phyloP scores from a whole-genome alignment of 495 filamentous ascomycete species.

The Hypoxylon lienhwacheense region DNA sequence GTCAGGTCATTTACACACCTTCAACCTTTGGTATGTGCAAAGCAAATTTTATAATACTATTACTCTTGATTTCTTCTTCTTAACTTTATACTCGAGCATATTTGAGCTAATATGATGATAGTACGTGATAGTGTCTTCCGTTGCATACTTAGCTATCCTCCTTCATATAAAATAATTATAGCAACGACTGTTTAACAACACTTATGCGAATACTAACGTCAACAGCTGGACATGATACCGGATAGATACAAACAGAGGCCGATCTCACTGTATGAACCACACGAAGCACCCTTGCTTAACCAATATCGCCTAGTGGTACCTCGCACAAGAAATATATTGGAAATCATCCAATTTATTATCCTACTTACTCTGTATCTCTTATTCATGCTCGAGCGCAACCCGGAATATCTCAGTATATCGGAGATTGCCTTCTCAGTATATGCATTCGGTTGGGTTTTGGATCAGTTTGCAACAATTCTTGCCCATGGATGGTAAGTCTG shows the following conservation, averaged over 20 bases:
- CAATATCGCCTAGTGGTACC: constrained; percentile 76
- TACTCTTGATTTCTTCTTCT: neutral
- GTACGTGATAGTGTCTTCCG: constrained; percentile 13
- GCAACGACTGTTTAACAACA: neutral
- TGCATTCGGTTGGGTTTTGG: constrained; percentile 69
- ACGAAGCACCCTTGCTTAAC: constrained; percentile 66
- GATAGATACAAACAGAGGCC: constrained; percentile 73
- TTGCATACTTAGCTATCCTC: neutral
- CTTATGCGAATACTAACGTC: constrained; percentile 5
- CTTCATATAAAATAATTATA: neutral
- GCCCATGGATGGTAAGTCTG: constrained; percentile 65
- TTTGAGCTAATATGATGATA: constrained; percentile 18
- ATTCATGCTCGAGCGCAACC: constrained; percentile 62
- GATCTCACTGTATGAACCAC: constrained; percentile 69
- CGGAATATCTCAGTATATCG: constrained; percentile 48
- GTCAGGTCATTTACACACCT: constrained; percentile 69
- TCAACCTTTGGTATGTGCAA: constrained; percentile 52
- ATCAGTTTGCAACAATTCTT: constrained; percentile 70
- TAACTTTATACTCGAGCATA: neutral
- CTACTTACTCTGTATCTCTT: constrained; percentile 63
- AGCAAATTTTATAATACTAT: neutral
- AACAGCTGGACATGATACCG: constrained; percentile 64
- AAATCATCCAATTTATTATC: constrained; percentile 66
- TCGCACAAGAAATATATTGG: constrained; percentile 65
- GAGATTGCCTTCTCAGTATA: constrained; percentile 67